Percentiles rank a stretch among this genome's conserved stretches.
These are phyloP conservation scores for Nemania bipapillata DNA, from an alignment of 2,329 filamentous ascomycete species.

Conservation along the genomic window DNA sequence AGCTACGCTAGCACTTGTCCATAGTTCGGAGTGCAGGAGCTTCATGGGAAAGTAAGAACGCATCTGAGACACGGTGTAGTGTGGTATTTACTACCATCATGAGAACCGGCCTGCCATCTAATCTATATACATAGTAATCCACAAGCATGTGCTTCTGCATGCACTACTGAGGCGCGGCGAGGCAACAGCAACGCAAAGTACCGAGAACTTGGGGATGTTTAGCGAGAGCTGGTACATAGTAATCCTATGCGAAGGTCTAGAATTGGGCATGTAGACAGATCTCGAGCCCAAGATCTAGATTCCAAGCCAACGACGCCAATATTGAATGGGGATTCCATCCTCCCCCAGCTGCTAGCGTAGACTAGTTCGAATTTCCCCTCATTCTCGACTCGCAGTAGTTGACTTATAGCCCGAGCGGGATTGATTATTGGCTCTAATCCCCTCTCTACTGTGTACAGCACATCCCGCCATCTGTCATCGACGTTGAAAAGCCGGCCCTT, in stretches of 20 bases:
- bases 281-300: background rate
- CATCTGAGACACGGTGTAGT: background rate
- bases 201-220: background rate
- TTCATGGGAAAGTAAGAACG: background rate
- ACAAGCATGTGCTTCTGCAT: constrained; percentile 9
- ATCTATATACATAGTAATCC: background rate
- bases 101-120: background rate
- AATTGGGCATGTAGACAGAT: background rate
- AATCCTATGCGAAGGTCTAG: background rate
- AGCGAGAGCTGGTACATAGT: background rate
- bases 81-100: background rate
- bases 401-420: background rate
- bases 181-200: background rate
- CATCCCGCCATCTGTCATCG: too few relatives aligned
- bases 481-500: too few relatives aligned
- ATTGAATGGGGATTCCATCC: background rate
- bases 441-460: too few relatives aligned
- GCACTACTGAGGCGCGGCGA: constrained; percentile 17
- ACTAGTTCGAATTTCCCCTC: constrained; percentile 8
- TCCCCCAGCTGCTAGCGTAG: background rate
- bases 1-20: too few relatives aligned
- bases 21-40: background rate
- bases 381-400: background rate
- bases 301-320: background rate
- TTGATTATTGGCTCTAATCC: background rate